These are phyloP conservation scores for Agapanthus africanus DNA, from an alignment of 106 monocot genomes.

Conservation along the genomic window DNA sequence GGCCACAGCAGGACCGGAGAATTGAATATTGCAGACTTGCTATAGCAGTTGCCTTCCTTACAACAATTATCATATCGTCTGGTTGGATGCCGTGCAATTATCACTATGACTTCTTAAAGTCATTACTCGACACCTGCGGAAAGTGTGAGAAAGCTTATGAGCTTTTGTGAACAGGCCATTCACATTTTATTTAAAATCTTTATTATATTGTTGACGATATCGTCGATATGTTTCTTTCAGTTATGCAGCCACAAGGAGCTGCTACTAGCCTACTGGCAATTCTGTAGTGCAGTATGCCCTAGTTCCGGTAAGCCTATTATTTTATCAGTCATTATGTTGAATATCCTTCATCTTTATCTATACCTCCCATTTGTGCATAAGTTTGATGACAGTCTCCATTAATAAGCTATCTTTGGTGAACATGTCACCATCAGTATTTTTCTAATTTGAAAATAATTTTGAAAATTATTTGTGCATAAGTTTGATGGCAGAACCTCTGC, in stretches of 20 bases:
- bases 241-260: conserved; percentile 76
- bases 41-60: conserved; percentile 80
- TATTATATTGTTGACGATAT: conserved; percentile 3
- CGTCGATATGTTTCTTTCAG: conserved; percentile 2
- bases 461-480: too few species aligned
- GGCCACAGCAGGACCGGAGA: conserved; percentile 67
- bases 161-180: too few species aligned
- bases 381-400: background rate
- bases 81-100: conserved; percentile 61
- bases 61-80: conserved; percentile 81
- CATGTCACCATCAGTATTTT: conserved; percentile 59
- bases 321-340: too few species aligned
- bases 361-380: background rate
- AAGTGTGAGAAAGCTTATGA: too few species aligned
- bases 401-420: background rate
- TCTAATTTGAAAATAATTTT: too few species aligned
- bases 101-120: background rate
- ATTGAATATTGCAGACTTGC: conserved; percentile 48
- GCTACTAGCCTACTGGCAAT: conserved; percentile 64
- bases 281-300: conserved; percentile 76
- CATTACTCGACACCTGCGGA: too few species aligned
- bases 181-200: too few species aligned
- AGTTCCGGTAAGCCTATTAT: conserved; percentile 76
- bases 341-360: background rate
- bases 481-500: conserved; percentile 41